Evolutionary conservation across 495 filamentous ascomycete genomes (phyloP), one percentile per base, ranked within the genome.

Genomic region (Lophiotrema nucula): DNA sequence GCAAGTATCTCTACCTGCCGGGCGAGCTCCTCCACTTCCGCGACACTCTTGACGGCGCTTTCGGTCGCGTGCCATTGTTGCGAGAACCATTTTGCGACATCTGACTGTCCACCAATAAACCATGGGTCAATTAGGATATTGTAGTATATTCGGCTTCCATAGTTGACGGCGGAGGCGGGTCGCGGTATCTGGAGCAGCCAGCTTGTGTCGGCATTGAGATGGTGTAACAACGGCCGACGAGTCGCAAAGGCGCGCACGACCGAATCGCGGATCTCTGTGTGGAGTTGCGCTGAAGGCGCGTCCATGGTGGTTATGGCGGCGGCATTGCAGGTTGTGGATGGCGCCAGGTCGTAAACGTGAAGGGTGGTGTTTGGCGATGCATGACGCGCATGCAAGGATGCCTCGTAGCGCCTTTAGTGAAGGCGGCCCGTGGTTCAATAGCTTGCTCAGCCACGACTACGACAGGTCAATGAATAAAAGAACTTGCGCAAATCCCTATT

Each of bases 81-180:
- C n/a, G 70, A 76, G 62, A 83, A 83, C 74, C 76, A 83, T 10
- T 64, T 58, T 8, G 76, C 77, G 1, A 81, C 74, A 66, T 84
- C 81, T 38, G 59, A 72, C 66, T 83, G 81, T 1, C 70, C 60
- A 11, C 81, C 79, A 16, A 60, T 31, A 2, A 83, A 65, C 81
- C 81, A 83, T 0, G 81, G 81, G 58, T 84, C 81, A 43, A 84
- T 73, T 3, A 83, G 56, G 52, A 83, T 74, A 64, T 81, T 81
- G 68, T 73, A 82, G 55, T 76, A 78, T 24, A 67, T 50, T 23
- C 64, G 67, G 21, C 62, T 67, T n/a, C 60, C 64, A 22, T 66
- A 47, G 44, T 62, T 42, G 37, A 59, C 43, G 15, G 62, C 66
- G 13, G 61, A 56, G 2, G 64, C 52, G 4, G 79, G 79, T 41